Evolutionary conservation across 106 monocot species (phyloP).

Genomic region (Dendrobium officinale): DNA sequence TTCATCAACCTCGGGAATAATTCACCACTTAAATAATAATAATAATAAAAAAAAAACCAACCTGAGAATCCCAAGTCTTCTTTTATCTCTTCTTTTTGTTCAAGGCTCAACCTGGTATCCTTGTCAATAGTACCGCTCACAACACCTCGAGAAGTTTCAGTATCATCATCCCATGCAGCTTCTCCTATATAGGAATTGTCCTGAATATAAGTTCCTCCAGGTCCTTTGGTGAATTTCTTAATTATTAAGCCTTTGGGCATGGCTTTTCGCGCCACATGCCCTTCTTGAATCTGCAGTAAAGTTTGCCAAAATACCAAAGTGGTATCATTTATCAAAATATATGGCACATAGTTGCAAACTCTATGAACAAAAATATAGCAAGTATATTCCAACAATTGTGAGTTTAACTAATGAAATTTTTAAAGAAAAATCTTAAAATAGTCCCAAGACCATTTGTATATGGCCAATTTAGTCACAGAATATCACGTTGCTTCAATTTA

Average conservation of each 20-base stretch:
- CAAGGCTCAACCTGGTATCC: slow-evolving; percentile 30
- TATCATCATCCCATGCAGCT: slow-evolving; percentile 87
- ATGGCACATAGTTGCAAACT: not conserved
- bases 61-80: slow-evolving; percentile 39
- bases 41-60: slow-evolving; percentile 11
- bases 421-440: no score
- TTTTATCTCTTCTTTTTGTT: slow-evolving; percentile 49
- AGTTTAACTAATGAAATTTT: not conserved
- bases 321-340: slow-evolving; percentile 4
- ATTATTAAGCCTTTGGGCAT: slow-evolving; percentile 82
- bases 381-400: not conserved
- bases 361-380: not conserved
- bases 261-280: slow-evolving; percentile 80
- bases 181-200: slow-evolving; percentile 81
- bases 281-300: slow-evolving; percentile 54
- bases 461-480: no score
- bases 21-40: not conserved
- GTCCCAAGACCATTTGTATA: no score
- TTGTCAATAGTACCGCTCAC: slow-evolving; percentile 44
- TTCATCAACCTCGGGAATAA: not conserved
- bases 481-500: no score
- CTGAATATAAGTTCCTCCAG: slow-evolving; percentile 46
- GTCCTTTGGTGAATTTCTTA: slow-evolving; percentile 70
- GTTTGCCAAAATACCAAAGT: not conserved
- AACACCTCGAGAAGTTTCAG: slow-evolving; percentile 28